These are phyloP conservation scores for Talaromyces sp. DNA, from an alignment of 2,329 filamentous ascomycete genomes.

Conservation along the genomic window DNA sequence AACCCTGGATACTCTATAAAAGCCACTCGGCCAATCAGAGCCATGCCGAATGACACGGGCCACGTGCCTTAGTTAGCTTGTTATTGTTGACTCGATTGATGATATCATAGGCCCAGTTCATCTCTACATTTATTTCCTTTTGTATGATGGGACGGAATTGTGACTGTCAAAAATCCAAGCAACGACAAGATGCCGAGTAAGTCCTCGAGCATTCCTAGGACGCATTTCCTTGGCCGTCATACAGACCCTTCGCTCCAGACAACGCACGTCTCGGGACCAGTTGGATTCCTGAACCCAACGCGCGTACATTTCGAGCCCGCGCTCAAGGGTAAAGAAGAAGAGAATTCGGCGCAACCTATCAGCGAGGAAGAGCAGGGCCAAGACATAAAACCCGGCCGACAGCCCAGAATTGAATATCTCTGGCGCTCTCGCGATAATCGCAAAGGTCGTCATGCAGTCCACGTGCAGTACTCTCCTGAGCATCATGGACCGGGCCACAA, in stretches of 20 bases:
- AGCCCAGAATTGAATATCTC: conserved; percentile 27
- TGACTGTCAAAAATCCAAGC: neutral
- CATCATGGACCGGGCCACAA: conserved; percentile 23
- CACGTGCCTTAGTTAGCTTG: neutral
- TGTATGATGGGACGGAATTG: neutral
- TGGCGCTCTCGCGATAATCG: conserved; percentile 48
- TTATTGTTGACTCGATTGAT: neutral
- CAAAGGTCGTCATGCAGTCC: conserved; percentile 46
- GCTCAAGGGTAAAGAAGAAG: conserved; percentile 7
- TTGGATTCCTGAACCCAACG: conserved; percentile 52
- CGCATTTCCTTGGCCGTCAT: conserved; percentile 7
- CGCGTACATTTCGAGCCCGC: conserved; percentile 33
- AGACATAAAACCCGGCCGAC: conserved; percentile 6
- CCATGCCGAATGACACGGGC: neutral
- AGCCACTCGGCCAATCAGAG: neutral
- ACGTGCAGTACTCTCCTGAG: conserved; percentile 27
- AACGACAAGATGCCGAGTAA: conserved; percentile 5
- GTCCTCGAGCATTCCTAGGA: neutral
- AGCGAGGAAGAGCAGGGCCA: neutral
- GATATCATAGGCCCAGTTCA: neutral
- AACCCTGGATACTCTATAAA: neutral
- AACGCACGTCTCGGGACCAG: conserved; percentile 34
- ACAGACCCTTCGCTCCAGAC: conserved; percentile 7
- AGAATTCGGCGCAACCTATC: conserved; percentile 13
- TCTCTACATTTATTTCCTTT: neutral